phyloP scores from a whole-genome alignment of 805 yeast species.

The Saturnispora besseyi region DNA sequence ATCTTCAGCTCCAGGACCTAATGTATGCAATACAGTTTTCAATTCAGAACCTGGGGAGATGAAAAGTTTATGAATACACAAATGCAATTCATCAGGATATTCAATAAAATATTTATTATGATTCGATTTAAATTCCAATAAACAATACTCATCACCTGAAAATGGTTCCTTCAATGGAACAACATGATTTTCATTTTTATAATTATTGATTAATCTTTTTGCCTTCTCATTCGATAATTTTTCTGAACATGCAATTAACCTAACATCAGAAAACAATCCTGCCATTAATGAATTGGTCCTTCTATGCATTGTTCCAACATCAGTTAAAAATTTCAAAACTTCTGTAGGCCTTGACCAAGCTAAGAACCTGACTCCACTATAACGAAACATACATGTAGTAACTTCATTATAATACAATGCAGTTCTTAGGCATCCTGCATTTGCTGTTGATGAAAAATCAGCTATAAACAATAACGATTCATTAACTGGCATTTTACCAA shows the following conservation, averaged over 20 bases:
- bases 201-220: conserved; percentile 6
- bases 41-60: conserved; percentile 34
- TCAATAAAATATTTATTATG: conserved; percentile 22
- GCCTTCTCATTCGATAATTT: conserved; percentile 11
- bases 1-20: conserved; percentile 78
- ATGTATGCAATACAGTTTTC: conserved; percentile 36
- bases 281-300: conserved; percentile 56
- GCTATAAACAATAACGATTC: conserved; percentile 25
- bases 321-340: conserved; percentile 54
- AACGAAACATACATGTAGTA: conserved; percentile 29
- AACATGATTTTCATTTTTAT: conserved; percentile 11
- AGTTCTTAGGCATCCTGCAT: conserved; percentile 49
- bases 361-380: conserved; percentile 55
- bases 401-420: conserved; percentile 25
- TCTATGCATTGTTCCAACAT: conserved; percentile 42
- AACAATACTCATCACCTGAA: conserved; percentile 20
- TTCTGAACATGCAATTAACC: conserved; percentile 41
- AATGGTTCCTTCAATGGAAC: conserved; percentile 18
- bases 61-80: conserved; percentile 54
- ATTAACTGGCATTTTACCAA: conserved; percentile 17
- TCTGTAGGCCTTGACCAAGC: conserved; percentile 56
- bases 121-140: conserved; percentile 27
- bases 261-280: conserved; percentile 53
- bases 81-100: conserved; percentile 53
- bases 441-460: conserved; percentile 30